Conservation (phyloP, 768 basidiomycete genomes). For the Tricholoma sp. region DNA sequence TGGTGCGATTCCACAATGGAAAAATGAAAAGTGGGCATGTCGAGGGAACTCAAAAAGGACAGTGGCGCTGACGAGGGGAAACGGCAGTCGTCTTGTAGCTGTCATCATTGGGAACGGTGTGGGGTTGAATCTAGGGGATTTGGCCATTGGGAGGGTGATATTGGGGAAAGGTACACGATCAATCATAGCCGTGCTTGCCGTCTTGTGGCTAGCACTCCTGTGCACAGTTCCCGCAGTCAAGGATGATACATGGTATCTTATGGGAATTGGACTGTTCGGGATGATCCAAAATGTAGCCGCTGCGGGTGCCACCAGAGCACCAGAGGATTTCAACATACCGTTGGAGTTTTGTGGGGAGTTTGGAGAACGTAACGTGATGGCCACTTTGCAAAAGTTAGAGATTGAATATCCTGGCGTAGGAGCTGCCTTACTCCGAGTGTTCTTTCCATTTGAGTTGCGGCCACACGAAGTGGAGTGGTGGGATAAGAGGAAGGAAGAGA, state of each 20-base stretch:
- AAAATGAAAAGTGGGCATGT: slow-evolving; percentile 23
- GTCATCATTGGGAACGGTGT: slow-evolving; percentile 22
- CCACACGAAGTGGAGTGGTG: background rate
- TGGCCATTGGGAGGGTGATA: slow-evolving; percentile 16
- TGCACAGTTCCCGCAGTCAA: background rate
- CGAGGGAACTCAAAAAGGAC: slow-evolving; percentile 17
- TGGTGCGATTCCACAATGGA: slow-evolving; percentile 25
- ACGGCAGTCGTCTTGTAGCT: slow-evolving; percentile 21
- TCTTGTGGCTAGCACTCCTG: background rate
- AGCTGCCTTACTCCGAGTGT: background rate
- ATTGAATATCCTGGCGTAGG: background rate
- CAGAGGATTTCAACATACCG: background rate
- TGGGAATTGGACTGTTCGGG: background rate
- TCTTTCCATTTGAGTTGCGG: background rate
- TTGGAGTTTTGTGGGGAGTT: background rate
- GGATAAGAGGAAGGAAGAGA: background rate
- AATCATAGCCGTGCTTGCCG: background rate
- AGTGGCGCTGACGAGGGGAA: slow-evolving; percentile 23
- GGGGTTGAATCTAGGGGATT: slow-evolving; percentile 22
- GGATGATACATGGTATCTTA: background rate
- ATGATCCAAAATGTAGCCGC: background rate
- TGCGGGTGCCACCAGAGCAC: background rate
- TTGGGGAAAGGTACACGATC: background rate
- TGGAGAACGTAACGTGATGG: background rate
- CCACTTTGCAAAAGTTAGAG: background rate